Percentiles rank a stretch among this genome's conserved stretches.
Evolutionary conservation across 495 filamentous ascomycete species (phyloP).

Genomic region (Daldinia bambusicola): DNA sequence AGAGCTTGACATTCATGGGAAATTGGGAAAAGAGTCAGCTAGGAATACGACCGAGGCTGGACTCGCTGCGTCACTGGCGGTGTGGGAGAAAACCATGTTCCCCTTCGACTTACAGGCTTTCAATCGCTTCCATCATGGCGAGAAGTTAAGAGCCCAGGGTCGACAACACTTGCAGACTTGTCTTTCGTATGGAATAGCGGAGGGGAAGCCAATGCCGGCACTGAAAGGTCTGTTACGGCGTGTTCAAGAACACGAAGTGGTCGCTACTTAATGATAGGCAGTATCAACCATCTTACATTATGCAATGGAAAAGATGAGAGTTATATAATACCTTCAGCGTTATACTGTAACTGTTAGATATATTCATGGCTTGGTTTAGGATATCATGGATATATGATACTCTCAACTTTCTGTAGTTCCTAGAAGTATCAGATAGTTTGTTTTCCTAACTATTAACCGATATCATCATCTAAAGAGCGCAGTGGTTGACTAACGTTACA

Average conservation of each 20-base stretch:
- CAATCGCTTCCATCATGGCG: not conserved
- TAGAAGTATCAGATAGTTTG: not conserved
- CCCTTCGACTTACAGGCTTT: not conserved
- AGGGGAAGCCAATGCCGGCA: conserved; percentile 30
- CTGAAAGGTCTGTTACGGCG: conserved; percentile 25
- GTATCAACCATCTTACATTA: not conserved
- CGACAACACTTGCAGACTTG: conserved; percentile 10
- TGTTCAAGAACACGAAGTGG: conserved; percentile 20
- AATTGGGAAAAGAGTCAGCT: not conserved
- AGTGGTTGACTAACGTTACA: no score
- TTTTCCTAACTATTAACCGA: no score
- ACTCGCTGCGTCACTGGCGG: not conserved
- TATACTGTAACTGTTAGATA: not conserved
- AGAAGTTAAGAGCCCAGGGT: not conserved
- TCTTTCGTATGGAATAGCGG: conserved; percentile 13
- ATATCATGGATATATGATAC: no score
- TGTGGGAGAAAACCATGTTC: not conserved
- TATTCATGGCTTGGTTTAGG: no score
- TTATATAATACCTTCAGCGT: not conserved
- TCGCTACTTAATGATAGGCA: not conserved
- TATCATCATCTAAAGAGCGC: no score
- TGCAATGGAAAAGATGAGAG: not conserved
- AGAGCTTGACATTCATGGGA: not conserved
- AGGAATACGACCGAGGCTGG: not conserved
- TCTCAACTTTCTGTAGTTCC: no score